Evolutionary conservation across 352 stramenopile genomes (phyloP).

Genomic region (Pythium myriotylum): DNA sequence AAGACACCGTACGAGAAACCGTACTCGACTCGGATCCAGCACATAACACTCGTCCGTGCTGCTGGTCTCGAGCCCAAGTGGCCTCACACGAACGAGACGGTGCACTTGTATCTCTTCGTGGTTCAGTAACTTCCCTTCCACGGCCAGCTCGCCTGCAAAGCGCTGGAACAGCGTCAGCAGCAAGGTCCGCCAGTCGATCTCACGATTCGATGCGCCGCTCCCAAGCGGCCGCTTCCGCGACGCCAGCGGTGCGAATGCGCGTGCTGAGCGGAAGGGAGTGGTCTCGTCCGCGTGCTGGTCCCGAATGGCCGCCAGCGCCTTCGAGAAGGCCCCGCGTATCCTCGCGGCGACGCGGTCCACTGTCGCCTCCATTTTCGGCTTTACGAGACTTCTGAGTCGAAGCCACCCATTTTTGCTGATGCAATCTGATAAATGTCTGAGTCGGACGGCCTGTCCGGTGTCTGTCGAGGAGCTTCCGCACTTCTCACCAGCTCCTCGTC

Average conservation of each 20-base stretch:
- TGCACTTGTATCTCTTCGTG: slow-evolving; percentile 43
- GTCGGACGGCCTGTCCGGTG: too few relatives aligned
- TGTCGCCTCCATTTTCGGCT: slow-evolving; percentile 9
- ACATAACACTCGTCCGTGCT: too few relatives aligned
- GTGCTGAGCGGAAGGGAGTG: background rate
- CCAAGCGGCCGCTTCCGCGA: slow-evolving; percentile 8
- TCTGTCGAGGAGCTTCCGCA: background rate
- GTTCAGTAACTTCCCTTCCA: slow-evolving; percentile 51
- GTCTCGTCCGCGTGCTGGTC: background rate
- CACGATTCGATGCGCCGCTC: background rate
- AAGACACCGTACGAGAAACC: slow-evolving; percentile 17
- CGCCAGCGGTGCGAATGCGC: slow-evolving; percentile 1
- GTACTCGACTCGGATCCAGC: background rate
- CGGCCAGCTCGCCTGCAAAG: slow-evolving; percentile 27
- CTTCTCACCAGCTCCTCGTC: background rate
- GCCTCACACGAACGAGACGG: slow-evolving; percentile 15
- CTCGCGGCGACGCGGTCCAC: slow-evolving; percentile 16
- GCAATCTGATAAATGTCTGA: background rate
- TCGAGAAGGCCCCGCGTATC: slow-evolving; percentile 8
- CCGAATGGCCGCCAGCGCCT: slow-evolving; percentile 5
- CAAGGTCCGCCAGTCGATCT: slow-evolving; percentile 20
- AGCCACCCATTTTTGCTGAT: background rate
- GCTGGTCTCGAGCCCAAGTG: background rate
- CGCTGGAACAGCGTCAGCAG: slow-evolving; percentile 35
- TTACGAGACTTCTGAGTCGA: background rate